Evolutionary conservation across 176 grass and related monocot genomes (phyloP), one percentile per base, ranked within the genome.

Genomic region (Cocos nucifera): DNA sequence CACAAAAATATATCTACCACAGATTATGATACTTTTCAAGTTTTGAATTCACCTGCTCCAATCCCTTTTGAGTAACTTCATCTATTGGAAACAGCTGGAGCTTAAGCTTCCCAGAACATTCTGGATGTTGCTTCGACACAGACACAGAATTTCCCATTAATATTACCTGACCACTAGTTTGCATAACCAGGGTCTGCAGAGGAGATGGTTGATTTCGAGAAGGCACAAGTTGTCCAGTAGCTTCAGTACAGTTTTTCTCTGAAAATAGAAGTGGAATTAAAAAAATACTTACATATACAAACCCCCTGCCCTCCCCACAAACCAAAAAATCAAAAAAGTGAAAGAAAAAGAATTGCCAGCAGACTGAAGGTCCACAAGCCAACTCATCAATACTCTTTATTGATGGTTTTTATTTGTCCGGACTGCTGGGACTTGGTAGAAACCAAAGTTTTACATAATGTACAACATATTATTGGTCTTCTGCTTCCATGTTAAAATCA

Each of bases 61-160:
- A 53, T 50, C 64, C 51, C 51, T 75, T 80, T 54, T 78, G 72
- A 81, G 80, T 83, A 26, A 22, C 64, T 63, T 82, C 76, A 73
- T 92, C 71, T 26, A 98, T 81, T 66, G 93, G 93, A 22, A 98
- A 92, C 66, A 92, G 79, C 59, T 98, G 93, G 61, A 98, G 87
- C 64, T 89, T 89, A 69, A 92, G 62, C 75, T 98, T 98, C 76
- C 77, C 64, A 67, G 58, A 72, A 64, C 65, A 58, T 57, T 50
- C 52, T 39, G 59, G 79, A 73, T 54, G 76, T 22, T 62, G 76
- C 51, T 60, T 52, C 50, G 58, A 57, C 29, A 79, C 54, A 56
- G 49, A 59, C 35, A 55, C 75, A 17, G 60, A 79, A 70, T 82
- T 63, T 12, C 15, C 67, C 27, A 52, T 6, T 63, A 61, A 27